phyloP scores from a whole-genome alignment of 129 eudicot genomes.

The Sambucus nigra region DNA sequence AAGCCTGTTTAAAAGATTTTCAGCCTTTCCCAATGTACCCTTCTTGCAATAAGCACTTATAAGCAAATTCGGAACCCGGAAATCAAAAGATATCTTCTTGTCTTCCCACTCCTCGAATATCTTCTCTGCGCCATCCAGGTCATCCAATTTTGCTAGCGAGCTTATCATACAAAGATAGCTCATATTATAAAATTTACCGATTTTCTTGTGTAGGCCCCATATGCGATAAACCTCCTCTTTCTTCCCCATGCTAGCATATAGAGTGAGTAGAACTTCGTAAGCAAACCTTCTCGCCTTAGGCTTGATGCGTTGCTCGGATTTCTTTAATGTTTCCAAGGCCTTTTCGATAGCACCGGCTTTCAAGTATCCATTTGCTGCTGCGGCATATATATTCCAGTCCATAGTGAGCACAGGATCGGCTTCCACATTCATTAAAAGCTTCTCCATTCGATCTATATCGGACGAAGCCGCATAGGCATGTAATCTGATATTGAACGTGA shows the following conservation, averaged over 20 bases:
- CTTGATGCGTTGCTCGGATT: constrained; percentile 15
- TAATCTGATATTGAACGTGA: constrained; percentile 10
- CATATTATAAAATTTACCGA: not conserved
- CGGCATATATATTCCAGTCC: constrained; percentile 7
- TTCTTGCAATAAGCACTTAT: constrained; percentile 18
- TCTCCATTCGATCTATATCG: constrained; percentile 27
- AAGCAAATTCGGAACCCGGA: constrained; percentile 19
- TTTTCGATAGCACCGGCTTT: constrained; percentile 14
- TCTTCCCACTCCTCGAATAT: constrained; percentile 19
- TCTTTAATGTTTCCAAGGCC: constrained; percentile 13
- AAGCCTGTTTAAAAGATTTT: constrained; percentile 6
- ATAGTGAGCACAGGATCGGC: constrained; percentile 7
- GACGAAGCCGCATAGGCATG: constrained; percentile 16
- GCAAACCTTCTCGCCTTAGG: not conserved
- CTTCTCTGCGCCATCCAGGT: constrained; percentile 23
- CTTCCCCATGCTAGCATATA: constrained; percentile 10
- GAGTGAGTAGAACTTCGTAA: constrained; percentile 5
- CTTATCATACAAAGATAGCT: constrained; percentile 15
- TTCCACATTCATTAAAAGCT: constrained; percentile 21
- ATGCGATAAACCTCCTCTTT: constrained; percentile 24
- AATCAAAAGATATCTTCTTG: not conserved
- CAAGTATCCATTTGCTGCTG: constrained; percentile 27
- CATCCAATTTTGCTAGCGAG: constrained; percentile 27
- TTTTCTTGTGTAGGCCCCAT: constrained; percentile 10
- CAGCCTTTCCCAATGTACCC: constrained; percentile 22